Evolutionary conservation across 2,329 filamentous ascomycete species (phyloP).

Genomic region (Macrophomina phaseolina): DNA sequence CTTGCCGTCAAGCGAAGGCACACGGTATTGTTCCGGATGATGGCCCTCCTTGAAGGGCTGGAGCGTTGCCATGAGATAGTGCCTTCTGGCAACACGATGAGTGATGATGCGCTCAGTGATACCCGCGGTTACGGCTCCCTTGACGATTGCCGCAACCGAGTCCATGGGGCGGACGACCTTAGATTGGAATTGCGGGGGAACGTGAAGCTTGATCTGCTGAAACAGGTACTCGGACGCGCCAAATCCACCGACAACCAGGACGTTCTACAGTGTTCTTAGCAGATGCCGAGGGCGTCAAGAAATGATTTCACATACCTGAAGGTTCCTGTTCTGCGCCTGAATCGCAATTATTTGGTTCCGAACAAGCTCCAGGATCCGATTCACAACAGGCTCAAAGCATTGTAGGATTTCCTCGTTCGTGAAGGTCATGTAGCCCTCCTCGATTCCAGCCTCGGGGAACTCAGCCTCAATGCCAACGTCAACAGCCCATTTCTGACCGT

Average conservation of each 20-base stretch:
- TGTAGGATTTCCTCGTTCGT: slow-evolving; percentile 99
- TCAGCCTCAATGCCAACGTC: slow-evolving; percentile 98
- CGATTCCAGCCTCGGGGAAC: slow-evolving; percentile 95
- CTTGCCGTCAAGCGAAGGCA: slow-evolving; percentile 94
- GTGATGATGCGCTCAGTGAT: slow-evolving; percentile 97
- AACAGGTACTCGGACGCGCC: slow-evolving; percentile 98
- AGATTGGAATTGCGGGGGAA: slow-evolving; percentile 96
- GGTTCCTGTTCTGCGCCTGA: slow-evolving; percentile 89
- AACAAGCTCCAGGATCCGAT: slow-evolving; percentile 93
- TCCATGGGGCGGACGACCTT: slow-evolving; percentile 99
- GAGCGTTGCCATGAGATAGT: slow-evolving; percentile 98
- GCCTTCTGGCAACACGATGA: slow-evolving; percentile 92
- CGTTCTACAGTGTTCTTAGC: slow-evolving; percentile 64
- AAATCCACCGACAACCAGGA: slow-evolving; percentile 96
- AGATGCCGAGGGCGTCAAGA: not conserved
- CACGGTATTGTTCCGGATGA: slow-evolving; percentile 96
- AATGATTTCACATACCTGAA: slow-evolving; percentile 65
- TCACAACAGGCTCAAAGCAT: slow-evolving; percentile 98
- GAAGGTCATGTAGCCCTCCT: slow-evolving; percentile 99
- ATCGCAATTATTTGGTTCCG: slow-evolving; percentile 99
- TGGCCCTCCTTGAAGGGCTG: slow-evolving; percentile 99
- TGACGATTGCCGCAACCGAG: slow-evolving; percentile 97
- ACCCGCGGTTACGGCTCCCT: slow-evolving; percentile 95
- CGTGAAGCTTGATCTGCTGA: slow-evolving; percentile 98
- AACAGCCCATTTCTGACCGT: slow-evolving; percentile 98